These are phyloP conservation scores for Fusarium chaquense DNA, from an alignment of 2,329 filamentous ascomycete species.

Conservation along the genomic window DNA sequence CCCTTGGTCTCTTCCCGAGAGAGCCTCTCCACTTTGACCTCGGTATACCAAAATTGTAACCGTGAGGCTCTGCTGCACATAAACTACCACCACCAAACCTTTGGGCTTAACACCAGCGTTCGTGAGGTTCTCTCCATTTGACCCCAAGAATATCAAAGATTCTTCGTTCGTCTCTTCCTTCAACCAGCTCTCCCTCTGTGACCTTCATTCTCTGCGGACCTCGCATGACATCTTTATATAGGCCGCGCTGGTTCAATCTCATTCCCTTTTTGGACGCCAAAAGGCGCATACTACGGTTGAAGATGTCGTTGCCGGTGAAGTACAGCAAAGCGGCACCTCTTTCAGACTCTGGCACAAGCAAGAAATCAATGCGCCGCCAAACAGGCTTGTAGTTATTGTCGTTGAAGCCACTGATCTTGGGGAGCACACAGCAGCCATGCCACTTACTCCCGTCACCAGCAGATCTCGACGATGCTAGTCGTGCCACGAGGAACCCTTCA, in stretches of 20 bases:
- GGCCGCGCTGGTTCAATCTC: constrained; percentile 84
- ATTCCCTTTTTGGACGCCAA: constrained; percentile 84
- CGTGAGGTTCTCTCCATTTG: constrained; percentile 82
- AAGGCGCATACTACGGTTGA: constrained; percentile 87
- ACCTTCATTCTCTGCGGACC: constrained; percentile 69
- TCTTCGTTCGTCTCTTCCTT: constrained; percentile 78
- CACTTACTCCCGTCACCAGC: constrained; percentile 78
- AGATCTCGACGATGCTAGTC: constrained; percentile 68
- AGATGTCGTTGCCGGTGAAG: constrained; percentile 95
- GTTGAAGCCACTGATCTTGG: constrained; percentile 55
- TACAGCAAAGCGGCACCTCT: constrained; percentile 91
- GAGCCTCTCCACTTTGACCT: constrained; percentile 38
- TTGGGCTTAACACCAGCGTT: constrained; percentile 75
- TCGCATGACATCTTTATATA: constrained; percentile 78
- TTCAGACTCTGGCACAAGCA: constrained; percentile 83
- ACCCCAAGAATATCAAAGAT: constrained; percentile 88
- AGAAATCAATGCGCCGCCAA: constrained; percentile 87
- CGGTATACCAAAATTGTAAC: constrained; percentile 28
- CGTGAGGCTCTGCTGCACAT: constrained; percentile 22
- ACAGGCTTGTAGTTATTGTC: constrained; percentile 55
- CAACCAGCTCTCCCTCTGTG: constrained; percentile 76
- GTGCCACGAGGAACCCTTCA: constrained; percentile 75
- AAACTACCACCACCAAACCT: neutral
- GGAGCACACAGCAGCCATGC: constrained; percentile 86
- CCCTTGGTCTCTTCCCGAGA: constrained; percentile 25